Evolutionary conservation across 345 rosid genomes (phyloP), one percentile per base, ranked within the genome.

Genomic region (Xanthoceras sorbifolium): DNA sequence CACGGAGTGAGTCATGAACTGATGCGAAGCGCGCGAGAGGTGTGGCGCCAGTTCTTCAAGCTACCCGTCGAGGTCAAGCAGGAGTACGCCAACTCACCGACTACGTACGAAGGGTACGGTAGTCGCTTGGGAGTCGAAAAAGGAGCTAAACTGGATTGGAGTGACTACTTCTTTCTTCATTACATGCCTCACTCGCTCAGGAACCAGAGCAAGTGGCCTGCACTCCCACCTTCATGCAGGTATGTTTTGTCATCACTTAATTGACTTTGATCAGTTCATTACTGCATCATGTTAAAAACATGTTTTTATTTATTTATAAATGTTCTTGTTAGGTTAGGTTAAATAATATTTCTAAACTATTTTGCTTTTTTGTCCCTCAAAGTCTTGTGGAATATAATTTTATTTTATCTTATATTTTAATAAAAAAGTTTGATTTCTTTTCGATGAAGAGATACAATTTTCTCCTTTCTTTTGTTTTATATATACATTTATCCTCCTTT

Each of bases 41-140:
- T 75, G 10, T 96, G 98, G 97, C 80, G 92, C 31, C 86, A 84
- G 40, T 95, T 95, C 84, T 95, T 95, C 59, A 86, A 85, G 74
- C 82, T 81, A 17, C 99, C 99, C 4, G n/a, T 88, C 62, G 93
- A 92, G 22, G 75, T 70, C 46, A 96, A 92, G 78, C 91, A 86
- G 57, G 77, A 74, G 60, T 89, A 87, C 25, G 92, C 98, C 7
- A 96, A 93, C 79, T 68, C 86, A 0, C 99, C 99, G n/a, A 84
- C 76, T 5, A 91, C 97, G 2, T 95, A 95, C 15, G 98, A 91
- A 80, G 99, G 99, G 7, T 95, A 93, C 77, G 99, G 99, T 8
- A 95, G 99, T 76, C 86, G 97, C 9, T 72, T 96, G 64, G 98
- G 99, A 0, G 86, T 92, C 1, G 89, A 92, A 79, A 91, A 93